A percentile compares a stretch with the other conserved stretches of the same genome.
These are phyloP conservation scores for Hippophae tibetana DNA, from an alignment of 306 rosid species.

Conservation along the genomic window DNA sequence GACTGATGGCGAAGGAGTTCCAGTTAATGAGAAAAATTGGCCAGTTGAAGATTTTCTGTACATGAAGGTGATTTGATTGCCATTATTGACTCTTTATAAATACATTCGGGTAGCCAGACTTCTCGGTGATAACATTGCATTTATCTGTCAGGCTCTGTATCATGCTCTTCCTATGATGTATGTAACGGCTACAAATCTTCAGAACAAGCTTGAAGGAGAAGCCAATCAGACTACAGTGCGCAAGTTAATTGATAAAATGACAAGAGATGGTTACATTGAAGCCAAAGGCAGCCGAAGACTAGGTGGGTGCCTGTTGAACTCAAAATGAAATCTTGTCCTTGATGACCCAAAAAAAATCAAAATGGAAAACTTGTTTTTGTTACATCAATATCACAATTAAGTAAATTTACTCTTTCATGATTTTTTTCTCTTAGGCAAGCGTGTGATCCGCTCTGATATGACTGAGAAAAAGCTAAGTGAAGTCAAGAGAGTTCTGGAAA, in stretches of 20 bases:
- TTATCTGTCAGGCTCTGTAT: conserved; percentile 52
- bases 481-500: conserved; percentile 53
- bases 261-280: conserved; percentile 73
- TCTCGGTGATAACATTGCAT: conserved; percentile 5
- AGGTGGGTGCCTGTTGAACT: conserved; percentile 28
- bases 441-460: conserved; percentile 66
- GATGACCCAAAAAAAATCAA: neutral
- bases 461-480: conserved; percentile 58
- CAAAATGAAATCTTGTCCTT: neutral
- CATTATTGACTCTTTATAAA: neutral
- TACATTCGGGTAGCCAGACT: neutral
- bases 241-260: conserved; percentile 63
- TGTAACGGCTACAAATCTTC: conserved; percentile 65
- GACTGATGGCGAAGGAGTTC: conserved; percentile 35
- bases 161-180: conserved; percentile 73
- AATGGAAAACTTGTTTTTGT: neutral
- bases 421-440: conserved; percentile 47
- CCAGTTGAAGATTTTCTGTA: conserved; percentile 50
- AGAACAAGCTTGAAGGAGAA: conserved; percentile 65
- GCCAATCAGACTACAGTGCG: conserved; percentile 49
- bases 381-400: neutral
- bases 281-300: conserved; percentile 64
- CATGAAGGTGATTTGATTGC: conserved; percentile 46
- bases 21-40: conserved; percentile 25
- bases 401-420: neutral